phyloP scores from a whole-genome alignment of 108 stramenopile genomes.

The Thalassiosira profunda region DNA sequence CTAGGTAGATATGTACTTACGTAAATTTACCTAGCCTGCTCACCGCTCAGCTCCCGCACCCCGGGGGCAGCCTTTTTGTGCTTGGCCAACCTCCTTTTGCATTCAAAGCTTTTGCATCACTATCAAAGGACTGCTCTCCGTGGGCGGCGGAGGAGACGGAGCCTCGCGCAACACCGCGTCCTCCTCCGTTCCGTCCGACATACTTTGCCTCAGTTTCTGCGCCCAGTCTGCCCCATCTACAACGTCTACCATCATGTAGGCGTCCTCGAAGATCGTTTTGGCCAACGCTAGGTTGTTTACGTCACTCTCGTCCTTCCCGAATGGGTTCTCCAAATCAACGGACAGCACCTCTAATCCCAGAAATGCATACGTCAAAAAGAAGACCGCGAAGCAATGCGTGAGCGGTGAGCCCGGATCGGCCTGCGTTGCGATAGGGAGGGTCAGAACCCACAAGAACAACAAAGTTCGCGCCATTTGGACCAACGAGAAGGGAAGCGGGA shows the following conservation, averaged over 20 bases:
- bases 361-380: slow-evolving; percentile 46
- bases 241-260: slow-evolving; percentile 29
- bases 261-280: slow-evolving; percentile 35
- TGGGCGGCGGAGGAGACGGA: too few relatives aligned
- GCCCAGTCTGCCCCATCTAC: slow-evolving; percentile 50
- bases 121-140: too few relatives aligned
- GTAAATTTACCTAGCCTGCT: too few relatives aligned
- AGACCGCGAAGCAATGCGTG: slow-evolving; percentile 29
- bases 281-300: slow-evolving; percentile 38
- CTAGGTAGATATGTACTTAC: too few relatives aligned
- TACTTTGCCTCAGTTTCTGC: slow-evolving; percentile 20
- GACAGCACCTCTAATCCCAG: slow-evolving; percentile 44
- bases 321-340: slow-evolving; percentile 53
- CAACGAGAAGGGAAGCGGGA: slow-evolving; percentile 7
- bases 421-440: too few relatives aligned
- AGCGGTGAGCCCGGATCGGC: too few relatives aligned
- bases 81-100: too few relatives aligned
- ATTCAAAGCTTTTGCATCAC: too few relatives aligned
- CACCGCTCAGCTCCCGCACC: too few relatives aligned
- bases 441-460: slow-evolving; percentile 17
- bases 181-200: slow-evolving; percentile 6
- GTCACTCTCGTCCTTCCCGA: slow-evolving; percentile 47
- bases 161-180: too few relatives aligned
- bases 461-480: slow-evolving; percentile 17
- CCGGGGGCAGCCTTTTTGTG: too few relatives aligned